Conservation (phyloP, 768 basidiomycete genomes). For the Xerocomellus chrysenteron region DNA sequence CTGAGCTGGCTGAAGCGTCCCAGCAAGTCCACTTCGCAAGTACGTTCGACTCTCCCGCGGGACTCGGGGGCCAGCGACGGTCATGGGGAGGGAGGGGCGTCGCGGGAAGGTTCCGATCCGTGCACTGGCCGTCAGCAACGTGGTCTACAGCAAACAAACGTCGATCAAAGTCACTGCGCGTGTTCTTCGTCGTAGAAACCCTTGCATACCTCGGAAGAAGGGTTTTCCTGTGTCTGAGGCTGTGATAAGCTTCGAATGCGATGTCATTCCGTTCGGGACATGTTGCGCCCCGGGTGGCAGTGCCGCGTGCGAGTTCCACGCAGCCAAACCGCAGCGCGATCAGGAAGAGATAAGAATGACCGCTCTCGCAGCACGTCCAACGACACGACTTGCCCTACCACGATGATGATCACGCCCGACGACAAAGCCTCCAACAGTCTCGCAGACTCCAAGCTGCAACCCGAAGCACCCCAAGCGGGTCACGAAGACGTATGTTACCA, state of each 20-base stretch:
- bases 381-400: background rate
- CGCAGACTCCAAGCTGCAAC: background rate
- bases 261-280: no score
- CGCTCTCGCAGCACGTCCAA: no score
- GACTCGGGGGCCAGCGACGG: slow-evolving; percentile 23
- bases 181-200: no score
- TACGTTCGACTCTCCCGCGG: slow-evolving; percentile 17
- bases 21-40: slow-evolving; percentile 27
- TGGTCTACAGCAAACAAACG: background rate
- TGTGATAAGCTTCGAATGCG: background rate
- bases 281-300: background rate
- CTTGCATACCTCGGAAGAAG: no score
- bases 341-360: no score
- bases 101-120: background rate
- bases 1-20: slow-evolving; percentile 19
- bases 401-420: slow-evolving; percentile 5
- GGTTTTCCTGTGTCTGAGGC: background rate
- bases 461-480: background rate
- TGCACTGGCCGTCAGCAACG: background rate
- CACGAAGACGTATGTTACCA: slow-evolving; percentile 7
- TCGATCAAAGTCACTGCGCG: background rate
- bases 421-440: background rate
- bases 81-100: slow-evolving; percentile 21
- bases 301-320: background rate
- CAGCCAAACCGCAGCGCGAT: no score